Evolutionary conservation across 257 asterid species (phyloP).

Genomic region (Jasminum sambac): DNA sequence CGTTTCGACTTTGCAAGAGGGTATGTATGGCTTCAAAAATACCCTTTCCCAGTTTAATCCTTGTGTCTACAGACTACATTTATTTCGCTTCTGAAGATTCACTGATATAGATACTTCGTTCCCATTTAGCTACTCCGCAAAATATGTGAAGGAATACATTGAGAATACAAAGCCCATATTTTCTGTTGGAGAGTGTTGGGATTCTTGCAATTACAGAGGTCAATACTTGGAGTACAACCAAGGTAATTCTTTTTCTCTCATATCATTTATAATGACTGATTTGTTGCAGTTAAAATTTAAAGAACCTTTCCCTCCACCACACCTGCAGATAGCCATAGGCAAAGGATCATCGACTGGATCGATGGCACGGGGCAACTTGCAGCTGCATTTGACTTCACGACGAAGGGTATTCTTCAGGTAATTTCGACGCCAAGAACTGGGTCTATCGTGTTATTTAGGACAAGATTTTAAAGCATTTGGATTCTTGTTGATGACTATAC

Average conservation of each 20-base stretch:
- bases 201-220: constrained; percentile 86
- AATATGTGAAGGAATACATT: constrained; percentile 81
- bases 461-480: not conserved
- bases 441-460: not conserved
- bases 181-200: constrained; percentile 95
- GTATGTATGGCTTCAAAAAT: constrained; percentile 35
- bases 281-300: not conserved
- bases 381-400: constrained; percentile 96
- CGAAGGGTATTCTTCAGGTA: constrained; percentile 97
- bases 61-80: constrained; percentile 2
- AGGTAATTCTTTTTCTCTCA: constrained; percentile 46
- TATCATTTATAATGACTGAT: constrained; percentile 1
- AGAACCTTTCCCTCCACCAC: constrained; percentile 18
- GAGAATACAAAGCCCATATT: constrained; percentile 75
- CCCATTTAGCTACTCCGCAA: constrained; percentile 66
- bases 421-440: constrained; percentile 9
- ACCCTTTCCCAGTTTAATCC: constrained; percentile 2
- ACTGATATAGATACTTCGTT: constrained; percentile 13
- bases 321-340: constrained; percentile 84
- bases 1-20: constrained; percentile 97
- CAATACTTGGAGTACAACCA: constrained; percentile 77
- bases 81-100: constrained; percentile 6
- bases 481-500: not conserved
- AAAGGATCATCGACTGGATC: constrained; percentile 86
- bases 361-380: constrained; percentile 79